Conservation (phyloP, 2,329 filamentous ascomycete species). For the Trichophyton schoenleinii region DNA sequence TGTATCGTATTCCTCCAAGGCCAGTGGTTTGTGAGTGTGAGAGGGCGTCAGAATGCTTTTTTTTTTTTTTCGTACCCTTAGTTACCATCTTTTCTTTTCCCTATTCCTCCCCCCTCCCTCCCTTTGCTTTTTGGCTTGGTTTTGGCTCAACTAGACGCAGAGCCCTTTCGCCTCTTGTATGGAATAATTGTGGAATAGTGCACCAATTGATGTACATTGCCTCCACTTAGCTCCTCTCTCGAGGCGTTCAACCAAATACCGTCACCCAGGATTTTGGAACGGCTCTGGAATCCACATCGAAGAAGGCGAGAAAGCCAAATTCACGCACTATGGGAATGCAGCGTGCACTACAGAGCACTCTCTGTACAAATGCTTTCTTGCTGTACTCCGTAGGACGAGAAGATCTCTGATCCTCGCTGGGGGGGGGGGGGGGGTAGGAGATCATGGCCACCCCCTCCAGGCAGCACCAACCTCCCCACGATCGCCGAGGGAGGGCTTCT, state of each 20-base stretch:
- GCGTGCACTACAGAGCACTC: neutral
- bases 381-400: neutral
- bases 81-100: neutral
- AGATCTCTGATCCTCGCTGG: neutral
- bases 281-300: slow-evolving; percentile 1
- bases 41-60: neutral
- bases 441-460: neutral
- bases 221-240: neutral
- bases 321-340: neutral
- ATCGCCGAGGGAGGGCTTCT: neutral
- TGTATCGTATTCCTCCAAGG: neutral
- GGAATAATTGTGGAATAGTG: slow-evolving; percentile 1
- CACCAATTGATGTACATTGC: slow-evolving; percentile 1
- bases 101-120: neutral
- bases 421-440: neutral
- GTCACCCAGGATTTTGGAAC: slow-evolving; percentile 2
- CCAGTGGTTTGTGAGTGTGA: neutral
- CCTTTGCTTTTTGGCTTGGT: neutral
- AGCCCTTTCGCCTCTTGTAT: neutral
- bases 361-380: neutral
- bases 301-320: slow-evolving; percentile 2
- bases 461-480: neutral
- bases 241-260: slow-evolving; percentile 2
- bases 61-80: neutral
- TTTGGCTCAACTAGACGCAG: neutral